phyloP scores from a whole-genome alignment of 441 rosid genomes.

The Daphne laureola region DNA sequence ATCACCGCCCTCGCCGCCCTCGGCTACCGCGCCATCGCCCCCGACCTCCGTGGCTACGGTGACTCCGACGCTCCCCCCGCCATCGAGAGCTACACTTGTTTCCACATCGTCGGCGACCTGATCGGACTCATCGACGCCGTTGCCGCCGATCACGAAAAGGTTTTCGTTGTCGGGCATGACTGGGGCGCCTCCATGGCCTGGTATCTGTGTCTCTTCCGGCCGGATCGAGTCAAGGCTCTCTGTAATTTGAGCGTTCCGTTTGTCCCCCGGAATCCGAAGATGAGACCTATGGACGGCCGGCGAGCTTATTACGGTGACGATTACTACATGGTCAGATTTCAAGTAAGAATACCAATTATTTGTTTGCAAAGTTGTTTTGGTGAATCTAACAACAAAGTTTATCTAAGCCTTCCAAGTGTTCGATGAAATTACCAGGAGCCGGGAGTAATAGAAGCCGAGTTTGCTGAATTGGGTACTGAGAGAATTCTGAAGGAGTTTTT shows the following conservation, averaged over 20 bases:
- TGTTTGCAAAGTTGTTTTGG: no score
- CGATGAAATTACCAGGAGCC: conserved; percentile 5
- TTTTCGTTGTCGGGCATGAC: conserved; percentile 30
- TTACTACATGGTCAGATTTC: conserved; percentile 27
- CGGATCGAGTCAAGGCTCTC: conserved; percentile 28
- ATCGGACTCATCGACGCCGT: conserved; percentile 25
- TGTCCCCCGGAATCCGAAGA: conserved; percentile 18
- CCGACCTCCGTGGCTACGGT: conserved; percentile 35
- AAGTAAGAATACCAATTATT: conserved; percentile 11
- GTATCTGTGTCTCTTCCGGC: conserved; percentile 24
- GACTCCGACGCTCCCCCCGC: conserved; percentile 22
- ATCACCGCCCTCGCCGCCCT: conserved; percentile 20
- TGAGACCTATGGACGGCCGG: conserved; percentile 13
- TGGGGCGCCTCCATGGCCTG: conserved; percentile 29
- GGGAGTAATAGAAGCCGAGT: conserved; percentile 12
- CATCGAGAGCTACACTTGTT: conserved; percentile 10
- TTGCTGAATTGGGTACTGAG: conserved; percentile 6
- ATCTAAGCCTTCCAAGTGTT: no score
- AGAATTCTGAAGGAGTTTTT: not conserved
- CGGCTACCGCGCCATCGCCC: conserved; percentile 28
- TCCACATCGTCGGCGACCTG: conserved; percentile 30
- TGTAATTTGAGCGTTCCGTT: conserved; percentile 23
- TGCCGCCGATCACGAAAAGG: conserved; percentile 14
- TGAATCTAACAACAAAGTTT: no score
- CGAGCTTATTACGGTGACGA: conserved; percentile 24